Evolutionary conservation across 2,329 filamentous ascomycete species (phyloP), one percentile per base, ranked within the genome.

Genomic region (Blastomyces parvus): DNA sequence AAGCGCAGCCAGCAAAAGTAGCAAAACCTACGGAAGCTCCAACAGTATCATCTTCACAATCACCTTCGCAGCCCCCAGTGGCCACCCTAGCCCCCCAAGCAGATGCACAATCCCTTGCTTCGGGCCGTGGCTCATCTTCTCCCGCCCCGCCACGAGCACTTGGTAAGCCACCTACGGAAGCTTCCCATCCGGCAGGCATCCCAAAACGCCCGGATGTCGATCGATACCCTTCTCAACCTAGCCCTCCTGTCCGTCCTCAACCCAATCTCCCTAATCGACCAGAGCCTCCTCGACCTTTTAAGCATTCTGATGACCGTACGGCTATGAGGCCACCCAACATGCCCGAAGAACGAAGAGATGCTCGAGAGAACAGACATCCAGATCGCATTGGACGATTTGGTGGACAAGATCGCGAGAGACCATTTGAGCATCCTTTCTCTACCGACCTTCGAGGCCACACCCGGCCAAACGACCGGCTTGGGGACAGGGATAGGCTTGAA

Each of bases 201-300:
- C 73, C 76, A 1, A 76, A 75, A 66, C 75, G 75, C 13, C 72
- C 74, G 36, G 78, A 79, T 36, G 44, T 70, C 17, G 75, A 76
- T n/a, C 70, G 74, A 64, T 65, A 69, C 19, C 64, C 72, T 11
- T 63, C 70, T 25, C 57, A 59, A 6, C 63, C 66, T 38, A 66
- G 63, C 52, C 66, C 70, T 56, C 69, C 70, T 30, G 59, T 68
- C 42, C 74, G 74, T 27, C 69, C 72, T 27, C 72, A 76, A 62
- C 68, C 73, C 7, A 74, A 71, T 65, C 69, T 77, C 36, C 76
- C 76, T 22, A 76, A 64, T 65, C 70, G 68, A 40, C 71, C 70
- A 61, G 75, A 74, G 13, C 64, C 63, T 38, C 65, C 66, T 60
- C 74, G 76, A n/a, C 67, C 71, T 19, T 73, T 71, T 58, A 70